Percentiles rank a stretch among this genome's conserved stretches.
These are phyloP conservation scores for Epicoccum sorghinum DNA, from an alignment of 2,329 filamentous ascomycete species.

Conservation along the genomic window DNA sequence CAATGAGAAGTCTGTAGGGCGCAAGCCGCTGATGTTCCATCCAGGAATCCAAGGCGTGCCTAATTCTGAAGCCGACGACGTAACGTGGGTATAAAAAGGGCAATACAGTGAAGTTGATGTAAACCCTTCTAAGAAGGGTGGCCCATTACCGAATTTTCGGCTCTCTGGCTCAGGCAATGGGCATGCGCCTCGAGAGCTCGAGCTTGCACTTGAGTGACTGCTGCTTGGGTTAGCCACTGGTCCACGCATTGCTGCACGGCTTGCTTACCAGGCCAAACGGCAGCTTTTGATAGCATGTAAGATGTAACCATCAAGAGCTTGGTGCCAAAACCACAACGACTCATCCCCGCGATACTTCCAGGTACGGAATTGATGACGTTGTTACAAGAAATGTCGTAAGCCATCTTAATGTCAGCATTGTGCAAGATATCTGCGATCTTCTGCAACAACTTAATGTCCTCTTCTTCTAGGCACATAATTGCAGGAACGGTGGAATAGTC, in stretches of 20 bases:
- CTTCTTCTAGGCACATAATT: conserved; percentile 88
- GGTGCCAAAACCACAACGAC: conserved; percentile 74
- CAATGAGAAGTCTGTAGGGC: too few species aligned
- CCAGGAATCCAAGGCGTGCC: neutral
- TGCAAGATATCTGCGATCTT: conserved; percentile 82
- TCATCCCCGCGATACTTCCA: conserved; percentile 62
- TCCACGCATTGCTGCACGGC: neutral
- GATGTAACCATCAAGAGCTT: conserved; percentile 85
- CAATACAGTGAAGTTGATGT: neutral
- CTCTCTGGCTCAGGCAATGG: conserved; percentile 66
- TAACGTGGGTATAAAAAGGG: neutral
- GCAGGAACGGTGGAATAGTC: conserved; percentile 81
- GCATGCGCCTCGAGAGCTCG: conserved; percentile 69
- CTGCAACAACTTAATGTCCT: conserved; percentile 82
- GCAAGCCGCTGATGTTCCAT: too few species aligned
- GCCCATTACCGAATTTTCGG: conserved; percentile 53
- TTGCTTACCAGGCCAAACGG: conserved; percentile 86
- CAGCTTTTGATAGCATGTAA: conserved; percentile 84
- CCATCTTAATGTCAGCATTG: conserved; percentile 81
- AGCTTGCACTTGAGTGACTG: conserved; percentile 73
- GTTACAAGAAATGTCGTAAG: conserved; percentile 57
- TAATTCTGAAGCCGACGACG: neutral
- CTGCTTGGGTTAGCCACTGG: conserved; percentile 9
- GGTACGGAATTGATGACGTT: conserved; percentile 55
- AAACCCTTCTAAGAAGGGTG: conserved; percentile 30